Percentiles rank a stretch among this genome's conserved stretches.
These are phyloP conservation scores for Diaporthe eres DNA, from an alignment of 2,329 filamentous ascomycete species.

Conservation along the genomic window DNA sequence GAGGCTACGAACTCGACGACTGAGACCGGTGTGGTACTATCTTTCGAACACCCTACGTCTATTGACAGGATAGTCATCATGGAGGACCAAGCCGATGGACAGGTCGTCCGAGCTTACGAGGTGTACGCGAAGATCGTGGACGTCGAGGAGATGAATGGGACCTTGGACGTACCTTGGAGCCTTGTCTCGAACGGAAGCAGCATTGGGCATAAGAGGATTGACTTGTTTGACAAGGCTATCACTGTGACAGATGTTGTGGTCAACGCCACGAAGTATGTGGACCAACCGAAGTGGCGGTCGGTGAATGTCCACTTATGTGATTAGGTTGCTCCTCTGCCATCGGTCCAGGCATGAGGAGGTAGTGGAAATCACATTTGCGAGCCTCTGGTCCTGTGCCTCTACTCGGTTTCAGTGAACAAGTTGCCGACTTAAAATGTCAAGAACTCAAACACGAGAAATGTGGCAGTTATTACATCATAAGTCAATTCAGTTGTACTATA, in stretches of 20 bases:
- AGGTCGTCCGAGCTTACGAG: conserved; percentile 46
- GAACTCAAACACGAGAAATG: no score
- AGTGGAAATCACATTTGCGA: not conserved
- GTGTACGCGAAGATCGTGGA: conserved; percentile 43
- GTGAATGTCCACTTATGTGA: conserved; percentile 45
- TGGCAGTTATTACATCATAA: no score
- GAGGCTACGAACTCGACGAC: conserved; percentile 8
- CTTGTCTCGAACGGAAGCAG: conserved; percentile 46
- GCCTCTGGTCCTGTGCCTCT: not conserved
- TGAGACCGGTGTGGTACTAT: not conserved
- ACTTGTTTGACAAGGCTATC: conserved; percentile 42
- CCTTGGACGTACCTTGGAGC: conserved; percentile 43
- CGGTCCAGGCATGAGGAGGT: not conserved
- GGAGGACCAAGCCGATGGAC: conserved; percentile 47
- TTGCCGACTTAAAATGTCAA: no score
- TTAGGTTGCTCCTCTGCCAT: not conserved
- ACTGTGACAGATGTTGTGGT: conserved; percentile 45
- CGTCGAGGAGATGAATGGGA: conserved; percentile 38
- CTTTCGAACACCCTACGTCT: conserved; percentile 41
- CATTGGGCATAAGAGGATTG: conserved; percentile 47
- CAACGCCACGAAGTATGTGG: conserved; percentile 45
- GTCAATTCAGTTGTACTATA: no score
- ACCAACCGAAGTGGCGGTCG: conserved; percentile 46
- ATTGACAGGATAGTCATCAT: conserved; percentile 47
- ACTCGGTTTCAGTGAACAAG: no score